Base-by-base conservation (phyloP, 2,329 filamentous ascomycete genomes). In the Sphaerostilbella broomeana region DNA sequence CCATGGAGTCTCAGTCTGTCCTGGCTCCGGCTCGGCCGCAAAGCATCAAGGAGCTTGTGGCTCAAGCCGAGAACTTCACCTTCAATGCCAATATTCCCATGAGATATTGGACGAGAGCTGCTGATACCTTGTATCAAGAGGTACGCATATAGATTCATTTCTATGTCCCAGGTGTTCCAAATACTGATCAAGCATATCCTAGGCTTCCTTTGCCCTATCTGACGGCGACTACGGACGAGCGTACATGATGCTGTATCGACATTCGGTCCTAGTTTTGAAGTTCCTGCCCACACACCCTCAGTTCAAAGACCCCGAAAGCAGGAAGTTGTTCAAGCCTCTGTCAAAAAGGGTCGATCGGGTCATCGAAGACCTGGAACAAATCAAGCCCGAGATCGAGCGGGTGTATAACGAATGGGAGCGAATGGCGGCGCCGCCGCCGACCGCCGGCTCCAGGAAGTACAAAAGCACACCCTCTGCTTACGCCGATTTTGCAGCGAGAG, bases 211-310 rank as follows among this genome's bases (percentile, higher is more conserved):
- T 51, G 95, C 95, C 57, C 75, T 92, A 53, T 75, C 76, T 28
- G 90, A 97, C 61, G 82, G 83, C 53, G 89, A 95, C 62, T 79
- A 87, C 48, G 79, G 88, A 52, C 84, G 92, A 56, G 86, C 90
- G 4, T 98, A 94, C 60, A 75, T 95, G 39, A 79, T 97, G 43
- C 76, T 94, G n/a, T 86, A 92, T 58, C 81, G 92, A 51, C 88
- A 94, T 63, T 87, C 87, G 8, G 74, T 82, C 38, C 78, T 98
- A n/a, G 77, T 95, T 17, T 68, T 95, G 19, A 76, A 86, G 6
- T 74, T 83, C 38, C 70, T 98, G 7, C 72, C 77, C 0, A 73
- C 68, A 2, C 92, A 97, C 52, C 88, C 90, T 2, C 79, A 92
- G 40, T 77, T 77, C 31, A 82, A 76, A 50, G 73, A 78, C 6